phyloP scores from a whole-genome alignment of 495 filamentous ascomycete genomes.

The Podospora comata region DNA sequence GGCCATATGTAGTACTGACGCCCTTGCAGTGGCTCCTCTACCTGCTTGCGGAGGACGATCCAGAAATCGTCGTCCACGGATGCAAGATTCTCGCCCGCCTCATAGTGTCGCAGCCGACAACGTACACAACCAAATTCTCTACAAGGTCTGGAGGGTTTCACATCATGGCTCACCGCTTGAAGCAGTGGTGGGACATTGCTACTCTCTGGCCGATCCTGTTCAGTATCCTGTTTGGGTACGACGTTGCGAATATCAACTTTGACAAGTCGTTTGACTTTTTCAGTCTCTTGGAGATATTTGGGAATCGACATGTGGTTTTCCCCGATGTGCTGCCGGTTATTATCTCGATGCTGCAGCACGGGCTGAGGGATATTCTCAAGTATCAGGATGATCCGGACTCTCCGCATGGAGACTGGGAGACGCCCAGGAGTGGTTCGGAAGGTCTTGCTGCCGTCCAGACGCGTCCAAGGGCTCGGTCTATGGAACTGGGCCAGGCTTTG shows the following conservation, averaged over 20 bases:
- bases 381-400: conserved; percentile 59
- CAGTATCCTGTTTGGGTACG: conserved; percentile 79
- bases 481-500: conserved; percentile 48
- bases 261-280: conserved; percentile 69
- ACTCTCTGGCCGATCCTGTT: conserved; percentile 87
- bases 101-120: conserved; percentile 70
- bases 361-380: conserved; percentile 63
- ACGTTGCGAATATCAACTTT: conserved; percentile 71
- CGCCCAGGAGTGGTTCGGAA: conserved; percentile 17
- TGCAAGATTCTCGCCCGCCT: conserved; percentile 84
- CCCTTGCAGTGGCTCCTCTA: conserved; percentile 82
- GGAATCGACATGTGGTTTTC: conserved; percentile 61
- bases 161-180: conserved; percentile 76
- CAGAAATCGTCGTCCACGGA: conserved; percentile 76
- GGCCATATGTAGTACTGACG: conserved; percentile 39
- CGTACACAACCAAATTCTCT: conserved; percentile 79
- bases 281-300: conserved; percentile 69
- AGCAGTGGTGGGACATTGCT: conserved; percentile 83
- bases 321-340: conserved; percentile 80
- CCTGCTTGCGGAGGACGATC: conserved; percentile 81
- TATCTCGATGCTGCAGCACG: conserved; percentile 81
- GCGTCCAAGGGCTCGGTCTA: conserved; percentile 46
- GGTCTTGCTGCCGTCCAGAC: conserved; percentile 26
- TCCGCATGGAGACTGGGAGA: conserved; percentile 34
- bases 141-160: conserved; percentile 81